Percentiles rank a stretch among this genome's conserved stretches.
Evolutionary conservation across 208 protist species (phyloP).

Genomic region (Crithidia expoeki): DNA sequence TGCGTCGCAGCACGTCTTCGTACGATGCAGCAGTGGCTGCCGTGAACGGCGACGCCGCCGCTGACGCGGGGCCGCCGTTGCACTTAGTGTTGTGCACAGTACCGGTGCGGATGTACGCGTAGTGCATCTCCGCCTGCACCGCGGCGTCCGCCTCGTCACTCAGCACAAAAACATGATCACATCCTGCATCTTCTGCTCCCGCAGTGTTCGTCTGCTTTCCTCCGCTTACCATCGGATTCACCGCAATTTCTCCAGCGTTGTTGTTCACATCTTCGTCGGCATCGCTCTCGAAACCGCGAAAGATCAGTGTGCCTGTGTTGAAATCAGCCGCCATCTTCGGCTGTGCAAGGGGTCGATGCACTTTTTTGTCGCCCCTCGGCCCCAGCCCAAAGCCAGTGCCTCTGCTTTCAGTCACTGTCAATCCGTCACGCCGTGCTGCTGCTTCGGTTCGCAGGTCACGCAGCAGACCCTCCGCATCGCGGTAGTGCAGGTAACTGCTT

Average conservation of each 20-base stretch:
- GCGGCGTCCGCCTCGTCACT: slow-evolving; percentile 27
- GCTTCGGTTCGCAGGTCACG: slow-evolving; percentile 24
- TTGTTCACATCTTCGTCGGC: slow-evolving; percentile 22
- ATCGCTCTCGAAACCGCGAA: slow-evolving; percentile 63
- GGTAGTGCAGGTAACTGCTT: slow-evolving; percentile 54
- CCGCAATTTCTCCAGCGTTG: neutral
- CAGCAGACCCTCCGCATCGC: slow-evolving; percentile 53
- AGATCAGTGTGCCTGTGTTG: slow-evolving; percentile 76
- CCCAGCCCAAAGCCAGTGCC: neutral
- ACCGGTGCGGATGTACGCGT: slow-evolving; percentile 25
- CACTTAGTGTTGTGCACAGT: neutral
- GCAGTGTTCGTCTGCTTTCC: neutral
- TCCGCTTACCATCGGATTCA: neutral
- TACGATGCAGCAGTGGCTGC: neutral
- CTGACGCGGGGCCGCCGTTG: neutral
- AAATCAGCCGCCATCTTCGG: slow-evolving; percentile 66
- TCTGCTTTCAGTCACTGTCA: neutral
- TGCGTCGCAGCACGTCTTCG: slow-evolving; percentile 31
- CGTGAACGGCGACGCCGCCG: neutral
- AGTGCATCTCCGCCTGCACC: slow-evolving; percentile 37
- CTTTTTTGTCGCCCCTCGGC: neutral
- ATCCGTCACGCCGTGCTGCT: slow-evolving; percentile 1
- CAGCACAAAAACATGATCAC: slow-evolving; percentile 12
- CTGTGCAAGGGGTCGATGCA: neutral
- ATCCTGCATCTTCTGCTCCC: neutral